Evolutionary conservation across 179 eudicot genomes (phyloP).

Genomic region (Beta macrorhiza): DNA sequence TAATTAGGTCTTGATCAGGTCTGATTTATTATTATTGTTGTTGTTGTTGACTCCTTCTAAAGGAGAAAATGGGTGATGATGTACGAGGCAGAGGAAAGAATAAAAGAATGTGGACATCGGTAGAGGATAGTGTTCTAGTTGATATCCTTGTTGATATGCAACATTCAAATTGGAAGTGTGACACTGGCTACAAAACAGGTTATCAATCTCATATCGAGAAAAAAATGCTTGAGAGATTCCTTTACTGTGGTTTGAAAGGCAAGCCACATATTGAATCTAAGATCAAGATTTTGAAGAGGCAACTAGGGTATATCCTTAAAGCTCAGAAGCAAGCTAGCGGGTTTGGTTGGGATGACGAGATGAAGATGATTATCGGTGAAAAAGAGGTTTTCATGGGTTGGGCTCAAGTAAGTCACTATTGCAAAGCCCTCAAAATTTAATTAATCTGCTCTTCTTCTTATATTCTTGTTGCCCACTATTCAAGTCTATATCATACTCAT

Average conservation of each 20-base stretch:
- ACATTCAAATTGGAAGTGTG: not conserved
- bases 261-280: not conserved
- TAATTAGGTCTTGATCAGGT: too few species aligned
- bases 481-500: too few species aligned
- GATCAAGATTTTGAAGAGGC: slow-evolving; percentile 2
- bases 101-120: too few species aligned
- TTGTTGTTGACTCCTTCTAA: not conserved
- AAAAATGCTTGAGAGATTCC: not conserved
- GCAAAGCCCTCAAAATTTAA: too few species aligned
- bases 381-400: not conserved
- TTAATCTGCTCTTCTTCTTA: too few species aligned
- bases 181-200: not conserved
- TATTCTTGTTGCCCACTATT: too few species aligned
- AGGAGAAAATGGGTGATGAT: too few species aligned
- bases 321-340: too few species aligned
- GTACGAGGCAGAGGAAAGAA: too few species aligned
- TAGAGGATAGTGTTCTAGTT: not conserved
- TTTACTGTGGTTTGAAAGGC: not conserved
- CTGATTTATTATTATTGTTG: not conserved
- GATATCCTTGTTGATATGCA: not conserved
- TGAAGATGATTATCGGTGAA: not conserved
- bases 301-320: not conserved
- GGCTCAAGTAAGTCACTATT: too few species aligned
- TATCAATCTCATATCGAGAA: not conserved
- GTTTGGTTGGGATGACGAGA: not conserved